Evolutionary conservation across 352 stramenopile genomes (phyloP), one percentile per base, ranked within the genome.

Genomic region (Phytophthora tentaculata): DNA sequence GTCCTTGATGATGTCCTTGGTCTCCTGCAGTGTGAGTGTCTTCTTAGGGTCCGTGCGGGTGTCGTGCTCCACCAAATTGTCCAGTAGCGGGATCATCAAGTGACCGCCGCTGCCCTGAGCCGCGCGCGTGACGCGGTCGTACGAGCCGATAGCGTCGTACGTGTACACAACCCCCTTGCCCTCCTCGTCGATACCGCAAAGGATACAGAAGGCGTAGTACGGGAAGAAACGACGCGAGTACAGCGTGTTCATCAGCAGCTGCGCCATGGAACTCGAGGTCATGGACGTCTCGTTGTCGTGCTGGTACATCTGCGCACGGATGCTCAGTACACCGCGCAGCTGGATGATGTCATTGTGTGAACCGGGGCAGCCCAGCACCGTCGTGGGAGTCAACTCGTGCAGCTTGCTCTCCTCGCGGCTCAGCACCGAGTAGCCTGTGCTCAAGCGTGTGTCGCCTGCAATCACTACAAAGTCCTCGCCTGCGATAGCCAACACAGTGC

Each of bases 201-300:
- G 80, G 59, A 99, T 95, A 74, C 98, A 99, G 77, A 99, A 99
- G 29, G 96, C 91, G 76, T 99, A 99, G 83, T 99, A 99, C 26
- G 98, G 98, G 83, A 99, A 99, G 79, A 99, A 99, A 37, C 98
- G 90, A 20, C 91, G 86, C 80, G 95, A 97, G 83, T 99, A 99
- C 17, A 99, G 84, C 55, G 97, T 99, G 75, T 98, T 99, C 66
- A 94, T 94, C 32, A 99, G 83, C 83, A 99, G 89, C 83, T 99
- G 98, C 55, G 97, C 92, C 58, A 98, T 89, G 28, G 89, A 92
- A 37, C 92, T 84, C 24, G 94, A 97, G 28, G 84, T 90, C 84
- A 99, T 98, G 60, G 83, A 56, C 74, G 94, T 96, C 28, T 90
- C 92, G 73, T 99, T 98, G 86, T 99, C 96, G 88, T 99, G 97